Conservation (phyloP, 192 early-diverging fungal species). For the Linnemannia hyalina region DNA sequence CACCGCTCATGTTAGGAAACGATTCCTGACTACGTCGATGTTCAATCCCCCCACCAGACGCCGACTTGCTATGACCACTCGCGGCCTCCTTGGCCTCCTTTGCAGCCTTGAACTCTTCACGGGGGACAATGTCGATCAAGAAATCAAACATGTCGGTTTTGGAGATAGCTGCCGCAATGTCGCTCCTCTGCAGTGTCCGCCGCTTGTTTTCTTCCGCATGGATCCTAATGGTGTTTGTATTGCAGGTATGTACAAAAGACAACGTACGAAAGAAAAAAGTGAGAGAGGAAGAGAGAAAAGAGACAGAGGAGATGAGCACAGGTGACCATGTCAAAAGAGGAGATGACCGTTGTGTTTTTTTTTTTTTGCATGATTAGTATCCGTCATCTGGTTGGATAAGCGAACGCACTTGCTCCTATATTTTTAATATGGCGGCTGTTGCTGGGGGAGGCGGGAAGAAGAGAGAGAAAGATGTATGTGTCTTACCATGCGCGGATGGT, state of each 20-base stretch:
- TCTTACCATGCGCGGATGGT: constrained; percentile 81
- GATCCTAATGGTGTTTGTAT: constrained; percentile 64
- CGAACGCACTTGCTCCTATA: neutral
- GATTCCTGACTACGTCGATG: constrained; percentile 47
- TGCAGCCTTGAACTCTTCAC: constrained; percentile 73
- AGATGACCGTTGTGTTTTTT: neutral
- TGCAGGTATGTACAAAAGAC: neutral
- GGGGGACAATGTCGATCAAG: constrained; percentile 96
- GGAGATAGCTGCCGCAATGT: constrained; percentile 89
- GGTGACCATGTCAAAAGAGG: neutral
- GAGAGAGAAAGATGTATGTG: neutral
- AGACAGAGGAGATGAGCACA: neutral
- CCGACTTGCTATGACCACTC: neutral
- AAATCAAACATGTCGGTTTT: constrained; percentile 98
- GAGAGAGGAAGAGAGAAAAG: neutral
- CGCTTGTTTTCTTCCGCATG: constrained; percentile 97
- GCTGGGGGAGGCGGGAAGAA: neutral
- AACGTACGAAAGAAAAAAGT: neutral
- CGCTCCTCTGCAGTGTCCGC: constrained; percentile 92
- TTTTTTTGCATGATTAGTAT: constrained; percentile 1
- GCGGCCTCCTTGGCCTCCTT: constrained; percentile 27
- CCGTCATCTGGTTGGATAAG: neutral
- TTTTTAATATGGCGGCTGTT: neutral
- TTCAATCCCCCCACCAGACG: constrained; percentile 19
- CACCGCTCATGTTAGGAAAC: constrained; percentile 18